Base-by-base conservation (phyloP, 2,329 filamentous ascomycete genomes). In the Davidsoniella virescens region DNA sequence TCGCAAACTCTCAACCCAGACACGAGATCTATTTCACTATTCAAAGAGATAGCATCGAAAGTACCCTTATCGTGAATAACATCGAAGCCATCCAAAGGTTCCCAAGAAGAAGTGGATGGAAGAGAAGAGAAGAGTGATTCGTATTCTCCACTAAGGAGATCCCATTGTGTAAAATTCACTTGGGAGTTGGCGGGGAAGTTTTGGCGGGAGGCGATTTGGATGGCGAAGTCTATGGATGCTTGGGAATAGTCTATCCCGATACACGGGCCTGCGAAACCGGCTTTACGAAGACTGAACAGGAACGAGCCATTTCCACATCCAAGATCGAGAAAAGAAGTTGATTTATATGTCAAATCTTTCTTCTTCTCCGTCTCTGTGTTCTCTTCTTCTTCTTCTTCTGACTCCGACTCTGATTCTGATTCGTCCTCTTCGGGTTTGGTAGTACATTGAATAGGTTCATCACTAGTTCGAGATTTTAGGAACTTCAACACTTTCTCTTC, bases 51-150 rank as follows among this genome's bases (percentile, higher is more conserved):
- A 9, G 92, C 92, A 68, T 98, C 92, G 63, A 96, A 98, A 0
- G 92, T 98, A 42, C 92, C 92, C 67, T 98, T 98, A 66, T 98
- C 92, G n/a, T 95, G 74, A 0, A 95, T 82, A 0, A 95, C 78
- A 64, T 96, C 87, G 68, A 88, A 96, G 1, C 84, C 84, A 0
- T 63, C 62, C 0, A 5, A 3, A 5, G 33, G 25, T n/a, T 12
- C 16, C 29, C 8, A 33, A 17, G 36, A 57, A 57, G 29, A 63
- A 57, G 2, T 52, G 6, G 29, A 5, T 18, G 16, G 10, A 8
- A 16, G 10, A 9, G 5, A 39, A n/a, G n/a, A 53, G 20, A 62
- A 57, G 2, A 73, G 67, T 0, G 62, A 57, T 0, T 56, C 53
- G 33, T 65, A 59, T 2, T 64, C 53, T 1, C 67, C 67, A 8